Conservation (phyloP, 2,329 filamentous ascomycete species). For the Xylaria digitata region DNA sequence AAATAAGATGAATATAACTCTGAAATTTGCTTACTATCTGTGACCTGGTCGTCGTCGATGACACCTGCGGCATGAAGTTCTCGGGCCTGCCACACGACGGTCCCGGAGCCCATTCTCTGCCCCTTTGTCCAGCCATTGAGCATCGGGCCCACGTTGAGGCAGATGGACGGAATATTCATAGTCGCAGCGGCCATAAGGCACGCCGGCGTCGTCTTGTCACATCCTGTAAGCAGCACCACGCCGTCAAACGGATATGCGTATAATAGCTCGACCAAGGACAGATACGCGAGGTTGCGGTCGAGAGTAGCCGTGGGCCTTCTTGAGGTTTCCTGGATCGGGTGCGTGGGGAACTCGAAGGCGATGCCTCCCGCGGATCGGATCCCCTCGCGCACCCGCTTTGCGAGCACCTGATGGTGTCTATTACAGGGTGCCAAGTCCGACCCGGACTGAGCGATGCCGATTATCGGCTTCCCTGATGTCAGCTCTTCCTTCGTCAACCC, state of each 20-base stretch:
- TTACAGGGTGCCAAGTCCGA: slow-evolving; percentile 64
- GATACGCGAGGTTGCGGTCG: slow-evolving; percentile 61
- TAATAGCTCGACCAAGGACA: slow-evolving; percentile 60
- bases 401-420: slow-evolving; percentile 60
- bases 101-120: slow-evolving; percentile 57
- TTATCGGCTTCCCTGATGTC: slow-evolving; percentile 61
- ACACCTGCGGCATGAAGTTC: slow-evolving; percentile 60
- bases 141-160: slow-evolving; percentile 65
- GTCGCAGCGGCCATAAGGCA: slow-evolving; percentile 64
- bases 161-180: slow-evolving; percentile 63
- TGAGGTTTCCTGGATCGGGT: slow-evolving; percentile 63
- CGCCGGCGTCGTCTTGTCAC: slow-evolving; percentile 64
- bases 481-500: slow-evolving; percentile 62
- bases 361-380: slow-evolving; percentile 62
- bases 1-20: not conserved
- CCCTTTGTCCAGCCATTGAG: slow-evolving; percentile 59
- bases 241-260: slow-evolving; percentile 62
- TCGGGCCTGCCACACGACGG: slow-evolving; percentile 61
- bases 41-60: slow-evolving; percentile 57
- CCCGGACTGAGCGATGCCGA: slow-evolving; percentile 64
- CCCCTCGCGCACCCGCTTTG: slow-evolving; percentile 62
- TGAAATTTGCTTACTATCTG: slow-evolving; percentile 50
- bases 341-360: slow-evolving; percentile 63
- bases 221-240: slow-evolving; percentile 62
- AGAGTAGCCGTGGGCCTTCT: slow-evolving; percentile 61